A percentile compares a stretch with the other conserved stretches of the same genome.
Conservation (phyloP, 2,329 filamentous ascomycete species). For the Aschersonia sp. region DNA sequence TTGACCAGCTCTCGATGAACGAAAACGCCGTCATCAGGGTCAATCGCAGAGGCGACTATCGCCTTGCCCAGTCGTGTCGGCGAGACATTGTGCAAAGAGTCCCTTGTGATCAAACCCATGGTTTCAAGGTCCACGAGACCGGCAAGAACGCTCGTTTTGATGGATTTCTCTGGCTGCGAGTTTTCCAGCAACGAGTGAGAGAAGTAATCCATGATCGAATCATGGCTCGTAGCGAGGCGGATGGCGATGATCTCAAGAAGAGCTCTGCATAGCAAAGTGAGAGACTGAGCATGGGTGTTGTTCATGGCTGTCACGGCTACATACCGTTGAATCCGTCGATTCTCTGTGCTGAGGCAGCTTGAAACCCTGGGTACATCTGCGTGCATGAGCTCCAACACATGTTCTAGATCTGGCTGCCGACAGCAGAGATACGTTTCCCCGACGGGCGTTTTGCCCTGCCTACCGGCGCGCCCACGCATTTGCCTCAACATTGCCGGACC, state of each 20-base stretch:
- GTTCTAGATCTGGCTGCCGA: slow-evolving; percentile 51
- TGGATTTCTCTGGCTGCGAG: slow-evolving; percentile 32
- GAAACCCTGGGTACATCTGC: slow-evolving; percentile 56
- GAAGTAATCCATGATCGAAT: slow-evolving; percentile 54
- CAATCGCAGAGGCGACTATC: slow-evolving; percentile 57
- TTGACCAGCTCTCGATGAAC: slow-evolving; percentile 53
- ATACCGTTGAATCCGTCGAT: slow-evolving; percentile 52
- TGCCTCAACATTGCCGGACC: slow-evolving; percentile 68
- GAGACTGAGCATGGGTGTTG: neutral
- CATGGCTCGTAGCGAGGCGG: slow-evolving; percentile 48
- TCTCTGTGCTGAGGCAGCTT: slow-evolving; percentile 55
- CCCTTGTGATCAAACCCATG: slow-evolving; percentile 38
- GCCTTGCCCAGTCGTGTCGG: slow-evolving; percentile 55
- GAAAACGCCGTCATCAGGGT: slow-evolving; percentile 63
- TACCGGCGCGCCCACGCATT: slow-evolving; percentile 65
- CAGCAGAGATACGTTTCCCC: slow-evolving; percentile 71
- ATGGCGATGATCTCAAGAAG: slow-evolving; percentile 58
- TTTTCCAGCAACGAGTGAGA: slow-evolving; percentile 51
- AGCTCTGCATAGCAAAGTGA: slow-evolving; percentile 29
- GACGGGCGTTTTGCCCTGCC: slow-evolving; percentile 64
- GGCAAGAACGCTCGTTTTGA: slow-evolving; percentile 38
- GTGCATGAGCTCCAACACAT: slow-evolving; percentile 55
- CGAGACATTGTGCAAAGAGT: slow-evolving; percentile 35
- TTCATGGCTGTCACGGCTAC: neutral
- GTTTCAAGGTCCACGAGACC: slow-evolving; percentile 43